Evolutionary conservation across 1,284 basidiomycete species (phyloP).

Genomic region (Heterobasidion irregulare): DNA sequence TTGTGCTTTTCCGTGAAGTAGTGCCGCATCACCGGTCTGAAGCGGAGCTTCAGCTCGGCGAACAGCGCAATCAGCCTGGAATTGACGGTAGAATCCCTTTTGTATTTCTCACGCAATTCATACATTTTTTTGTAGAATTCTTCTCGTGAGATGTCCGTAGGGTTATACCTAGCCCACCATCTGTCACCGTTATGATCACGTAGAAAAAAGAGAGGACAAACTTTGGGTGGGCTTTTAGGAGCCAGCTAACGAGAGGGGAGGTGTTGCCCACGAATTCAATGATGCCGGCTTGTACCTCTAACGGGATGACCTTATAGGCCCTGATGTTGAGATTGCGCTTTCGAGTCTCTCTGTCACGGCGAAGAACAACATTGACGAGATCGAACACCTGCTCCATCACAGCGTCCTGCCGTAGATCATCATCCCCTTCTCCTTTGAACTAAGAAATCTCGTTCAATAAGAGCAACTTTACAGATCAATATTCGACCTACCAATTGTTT

Average conservation of each 20-base stretch:
- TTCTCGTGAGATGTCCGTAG: slow-evolving; percentile 2
- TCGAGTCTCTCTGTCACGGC: slow-evolving; percentile 67
- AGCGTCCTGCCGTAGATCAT: slow-evolving; percentile 94
- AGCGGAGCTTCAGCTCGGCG: slow-evolving; percentile 42
- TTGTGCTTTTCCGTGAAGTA: slow-evolving; percentile 90
- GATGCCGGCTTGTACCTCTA: slow-evolving; percentile 77
- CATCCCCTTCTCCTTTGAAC: slow-evolving; percentile 89
- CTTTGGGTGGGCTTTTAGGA: slow-evolving; percentile 55
- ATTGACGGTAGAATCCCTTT: slow-evolving; percentile 7
- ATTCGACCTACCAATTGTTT: slow-evolving; percentile 68
- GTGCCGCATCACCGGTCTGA: slow-evolving; percentile 87
- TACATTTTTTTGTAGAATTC: slow-evolving; percentile 7
- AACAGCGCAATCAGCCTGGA: slow-evolving; percentile 41
- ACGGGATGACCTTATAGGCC: slow-evolving; percentile 85
- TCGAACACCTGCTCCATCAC: slow-evolving; percentile 99
- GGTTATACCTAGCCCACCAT: slow-evolving; percentile 7
- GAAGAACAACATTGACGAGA: slow-evolving; percentile 78
- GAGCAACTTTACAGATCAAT: background rate
- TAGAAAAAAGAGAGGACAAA: slow-evolving; percentile 16
- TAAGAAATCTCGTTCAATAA: slow-evolving; percentile 23
- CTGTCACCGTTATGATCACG: background rate
- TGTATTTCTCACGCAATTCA: slow-evolving; percentile 8
- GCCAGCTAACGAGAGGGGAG: slow-evolving; percentile 54
- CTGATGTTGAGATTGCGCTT: slow-evolving; percentile 71
- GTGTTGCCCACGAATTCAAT: slow-evolving; percentile 91